Conservation (phyloP, 2,329 filamentous ascomycete genomes). For the Aspergillus fijiensis region DNA sequence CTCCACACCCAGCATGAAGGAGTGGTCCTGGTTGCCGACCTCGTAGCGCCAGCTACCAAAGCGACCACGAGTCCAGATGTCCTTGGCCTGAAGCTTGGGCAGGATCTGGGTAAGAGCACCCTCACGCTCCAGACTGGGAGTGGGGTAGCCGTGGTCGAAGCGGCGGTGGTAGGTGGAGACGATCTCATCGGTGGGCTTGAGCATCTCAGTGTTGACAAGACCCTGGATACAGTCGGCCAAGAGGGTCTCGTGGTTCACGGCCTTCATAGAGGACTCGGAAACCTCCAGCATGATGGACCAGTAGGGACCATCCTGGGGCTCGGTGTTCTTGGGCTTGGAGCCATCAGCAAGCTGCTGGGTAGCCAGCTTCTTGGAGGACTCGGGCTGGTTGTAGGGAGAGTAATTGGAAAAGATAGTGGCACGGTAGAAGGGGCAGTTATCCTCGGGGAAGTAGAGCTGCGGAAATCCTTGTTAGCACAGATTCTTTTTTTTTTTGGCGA, state of each 20-base stretch:
- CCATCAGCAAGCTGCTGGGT: constrained; percentile 85
- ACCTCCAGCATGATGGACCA: constrained; percentile 99
- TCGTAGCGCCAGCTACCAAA: constrained; percentile 99
- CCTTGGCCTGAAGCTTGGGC: constrained; percentile 85
- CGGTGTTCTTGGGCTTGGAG: constrained; percentile 69
- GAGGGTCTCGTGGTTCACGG: constrained; percentile 80
- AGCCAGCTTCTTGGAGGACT: constrained; percentile 76
- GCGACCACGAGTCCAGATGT: constrained; percentile 91
- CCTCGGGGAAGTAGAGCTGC: constrained; percentile 95
- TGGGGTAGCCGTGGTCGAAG: constrained; percentile 98
- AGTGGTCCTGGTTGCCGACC: constrained; percentile 95
- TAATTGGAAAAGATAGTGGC: constrained; percentile 99
- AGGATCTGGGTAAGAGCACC: constrained; percentile 89
- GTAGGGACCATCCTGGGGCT: constrained; percentile 86
- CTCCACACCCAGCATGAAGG: constrained; percentile 95
- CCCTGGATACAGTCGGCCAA: constrained; percentile 92
- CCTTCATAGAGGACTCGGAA: constrained; percentile 93
- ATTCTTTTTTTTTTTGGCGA: neutral
- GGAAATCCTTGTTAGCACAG: neutral
- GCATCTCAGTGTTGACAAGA: constrained; percentile 96
- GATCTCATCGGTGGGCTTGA: constrained; percentile 86
- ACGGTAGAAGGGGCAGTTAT: constrained; percentile 98
- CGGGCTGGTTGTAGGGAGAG: constrained; percentile 95
- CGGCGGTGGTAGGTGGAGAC: constrained; percentile 97
- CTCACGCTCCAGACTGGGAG: constrained; percentile 90